Percentiles rank a stretch among this genome's conserved stretches.
These are phyloP conservation scores for Polytrichum commune DNA, from an alignment of 225 moss, liverwort and hornwort species.

Conservation along the genomic window DNA sequence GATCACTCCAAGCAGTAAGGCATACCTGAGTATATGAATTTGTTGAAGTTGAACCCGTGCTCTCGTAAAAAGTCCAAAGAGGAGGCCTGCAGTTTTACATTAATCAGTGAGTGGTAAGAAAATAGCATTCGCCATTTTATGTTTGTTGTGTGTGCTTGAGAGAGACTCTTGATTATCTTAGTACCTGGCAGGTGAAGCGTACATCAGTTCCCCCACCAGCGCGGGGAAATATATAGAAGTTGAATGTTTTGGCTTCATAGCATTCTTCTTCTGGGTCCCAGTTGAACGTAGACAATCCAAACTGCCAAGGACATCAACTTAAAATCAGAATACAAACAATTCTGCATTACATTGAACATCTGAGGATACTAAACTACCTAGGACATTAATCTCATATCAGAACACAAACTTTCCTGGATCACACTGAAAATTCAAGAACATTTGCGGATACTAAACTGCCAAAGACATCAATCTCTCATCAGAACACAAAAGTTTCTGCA, in stretches of 20 bases:
- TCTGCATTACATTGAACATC: background rate
- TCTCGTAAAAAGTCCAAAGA: conserved; percentile 92
- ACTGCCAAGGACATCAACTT: conserved; percentile 20
- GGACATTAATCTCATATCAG: background rate
- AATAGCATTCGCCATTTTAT: too few species aligned
- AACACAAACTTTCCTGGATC: background rate
- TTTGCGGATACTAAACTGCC: conserved; percentile 27
- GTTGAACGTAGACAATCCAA: conserved; percentile 59
- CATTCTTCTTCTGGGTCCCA: conserved; percentile 31
- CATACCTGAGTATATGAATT: conserved; percentile 71
- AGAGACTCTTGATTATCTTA: too few species aligned
- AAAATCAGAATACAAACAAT: background rate
- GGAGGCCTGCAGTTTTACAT: conserved; percentile 45
- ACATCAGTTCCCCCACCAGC: conserved; percentile 36
- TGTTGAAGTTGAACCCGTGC: conserved; percentile 90
- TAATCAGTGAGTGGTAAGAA: conserved; percentile 16
- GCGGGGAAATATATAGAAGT: conserved; percentile 57
- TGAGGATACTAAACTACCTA: conserved; percentile 31
- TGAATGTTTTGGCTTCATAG: conserved; percentile 57
- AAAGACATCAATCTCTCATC: background rate
- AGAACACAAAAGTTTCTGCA: background rate
- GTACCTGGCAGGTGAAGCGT: conserved; percentile 65
- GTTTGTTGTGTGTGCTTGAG: too few species aligned
- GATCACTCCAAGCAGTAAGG: background rate
- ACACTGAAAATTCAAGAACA: background rate